Evolutionary conservation across 2,329 filamentous ascomycete species (phyloP).

Genomic region (Arthrobotrys iridis): DNA sequence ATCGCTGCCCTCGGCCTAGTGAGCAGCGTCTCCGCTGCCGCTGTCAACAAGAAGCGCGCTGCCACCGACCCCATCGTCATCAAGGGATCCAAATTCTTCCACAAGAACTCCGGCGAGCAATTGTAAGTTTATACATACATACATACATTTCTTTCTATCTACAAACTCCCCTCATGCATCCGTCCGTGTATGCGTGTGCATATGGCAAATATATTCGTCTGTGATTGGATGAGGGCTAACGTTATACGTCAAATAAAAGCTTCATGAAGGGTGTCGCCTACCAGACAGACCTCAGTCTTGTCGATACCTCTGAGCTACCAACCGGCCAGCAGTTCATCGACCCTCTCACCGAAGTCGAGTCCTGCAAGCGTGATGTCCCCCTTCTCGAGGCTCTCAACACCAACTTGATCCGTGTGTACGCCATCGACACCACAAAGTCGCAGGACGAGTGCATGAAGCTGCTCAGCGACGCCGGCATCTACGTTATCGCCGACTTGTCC

Average conservation of each 20-base stretch:
- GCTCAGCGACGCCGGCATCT: slow-evolving; percentile 87
- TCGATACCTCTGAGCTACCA: slow-evolving; percentile 68
- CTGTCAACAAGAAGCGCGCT: slow-evolving; percentile 60
- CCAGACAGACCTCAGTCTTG: slow-evolving; percentile 76
- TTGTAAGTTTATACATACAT: slow-evolving; percentile 66
- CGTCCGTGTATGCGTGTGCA: no score
- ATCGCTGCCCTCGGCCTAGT: slow-evolving; percentile 65
- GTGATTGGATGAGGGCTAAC: no score
- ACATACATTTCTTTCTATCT: no score
- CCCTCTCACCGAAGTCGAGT: slow-evolving; percentile 76
- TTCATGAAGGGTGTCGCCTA: slow-evolving; percentile 95
- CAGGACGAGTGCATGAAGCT: slow-evolving; percentile 86
- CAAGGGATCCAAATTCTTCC: slow-evolving; percentile 86
- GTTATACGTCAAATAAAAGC: slow-evolving; percentile 61
- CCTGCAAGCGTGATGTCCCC: slow-evolving; percentile 86
- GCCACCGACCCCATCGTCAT: slow-evolving; percentile 69
- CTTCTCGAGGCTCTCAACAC: slow-evolving; percentile 80
- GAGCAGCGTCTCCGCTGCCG: slow-evolving; percentile 61
- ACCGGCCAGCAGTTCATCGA: slow-evolving; percentile 74
- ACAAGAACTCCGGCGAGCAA: slow-evolving; percentile 79
- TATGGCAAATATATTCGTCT: no score
- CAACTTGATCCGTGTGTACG: slow-evolving; percentile 95
- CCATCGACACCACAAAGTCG: slow-evolving; percentile 80
- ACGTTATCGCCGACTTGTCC: slow-evolving; percentile 89
- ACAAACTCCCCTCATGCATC: no score